Percentiles rank a stretch among this genome's conserved stretches.
Evolutionary conservation across 1,284 basidiomycete genomes (phyloP).

Genomic region (Ceratobasidium sp.): DNA sequence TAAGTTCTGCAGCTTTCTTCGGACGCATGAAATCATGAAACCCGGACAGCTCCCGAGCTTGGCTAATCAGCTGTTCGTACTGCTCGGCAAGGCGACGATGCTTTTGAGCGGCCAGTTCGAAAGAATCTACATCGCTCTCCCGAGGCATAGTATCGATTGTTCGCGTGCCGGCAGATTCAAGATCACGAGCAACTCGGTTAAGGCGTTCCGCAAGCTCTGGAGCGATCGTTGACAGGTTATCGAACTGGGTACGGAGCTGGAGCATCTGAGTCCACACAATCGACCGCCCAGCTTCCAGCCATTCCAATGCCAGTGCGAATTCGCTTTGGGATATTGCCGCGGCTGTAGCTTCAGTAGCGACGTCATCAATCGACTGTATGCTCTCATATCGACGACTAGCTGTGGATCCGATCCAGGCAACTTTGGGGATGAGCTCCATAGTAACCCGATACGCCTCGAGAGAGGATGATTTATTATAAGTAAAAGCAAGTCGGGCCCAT

Average conservation of each 20-base stretch:
- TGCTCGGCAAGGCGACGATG: no score
- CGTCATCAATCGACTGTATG: neutral
- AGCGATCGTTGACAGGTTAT: neutral
- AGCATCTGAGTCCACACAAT: conserved; percentile 12
- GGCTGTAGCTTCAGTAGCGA: neutral
- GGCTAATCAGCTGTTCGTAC: no score
- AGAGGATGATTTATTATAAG: neutral
- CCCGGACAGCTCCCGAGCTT: no score
- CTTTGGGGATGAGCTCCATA: neutral
- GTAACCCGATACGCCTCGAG: neutral
- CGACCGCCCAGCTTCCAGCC: conserved; percentile 6
- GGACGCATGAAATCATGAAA: no score
- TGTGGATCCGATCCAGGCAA: neutral
- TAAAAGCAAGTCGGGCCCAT: neutral
- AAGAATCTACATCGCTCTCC: no score
- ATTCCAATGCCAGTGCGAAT: neutral
- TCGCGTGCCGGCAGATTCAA: neutral
- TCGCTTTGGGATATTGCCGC: neutral
- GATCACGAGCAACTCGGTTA: neutral
- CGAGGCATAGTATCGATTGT: no score
- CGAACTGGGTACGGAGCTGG: neutral
- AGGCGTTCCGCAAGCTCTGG: neutral
- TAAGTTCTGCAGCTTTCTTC: no score
- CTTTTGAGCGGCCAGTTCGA: no score
- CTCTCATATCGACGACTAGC: neutral